Evolutionary conservation across 768 basidiomycete species (phyloP), one percentile per base, ranked within the genome.

Genomic region (Wakefieldia striispora): DNA sequence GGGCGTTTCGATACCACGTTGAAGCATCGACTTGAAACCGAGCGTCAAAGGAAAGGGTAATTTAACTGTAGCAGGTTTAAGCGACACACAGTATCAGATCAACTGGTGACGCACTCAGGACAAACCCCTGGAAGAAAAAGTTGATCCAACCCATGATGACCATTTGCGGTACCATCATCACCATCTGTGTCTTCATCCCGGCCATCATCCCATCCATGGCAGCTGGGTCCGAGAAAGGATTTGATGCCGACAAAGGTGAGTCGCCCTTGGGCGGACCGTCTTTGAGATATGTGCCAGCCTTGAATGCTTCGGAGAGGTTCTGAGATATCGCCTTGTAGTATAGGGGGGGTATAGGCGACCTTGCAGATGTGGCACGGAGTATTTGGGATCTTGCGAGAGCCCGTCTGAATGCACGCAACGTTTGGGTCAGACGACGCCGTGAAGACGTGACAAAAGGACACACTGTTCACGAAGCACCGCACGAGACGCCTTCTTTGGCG

Each of bases 71-170:
- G 24, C 40, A 26, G 21, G 16, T 43, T 8, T 50, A 40, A 50
- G 43, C 37, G 26, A 38, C 16, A 21, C 43, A 36, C 23, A 19
- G 37, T 40, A 31, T 21, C 45, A 46, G 26, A 44, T 37, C 35
- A 19, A 33, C 3, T 1, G 45, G 45, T 39, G 33, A 83, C 95
- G 69, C 66, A 98, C 95, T 97, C 50, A 97, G 78, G 50, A 99
- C 90, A 66, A 98, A 97, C 24, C 97, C 97, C 62, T 95, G 89
- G 74, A 98, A 99, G 83, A 99, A 99, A 70, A 95, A 93, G 69
- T 94, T 97, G 72, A 99, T 97, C 91, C 95, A 98, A 44, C 94
- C 95, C 95, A 98, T 98, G 58, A 98, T 92, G 52, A 97, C 79
- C 88, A 97, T 97, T 71, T 98, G 90, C 16, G 90, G 91, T 13